Evolutionary conservation across 2,329 filamentous ascomycete genomes (phyloP), one percentile per base, ranked within the genome.

Genomic region (Cercospora nicotianae): DNA sequence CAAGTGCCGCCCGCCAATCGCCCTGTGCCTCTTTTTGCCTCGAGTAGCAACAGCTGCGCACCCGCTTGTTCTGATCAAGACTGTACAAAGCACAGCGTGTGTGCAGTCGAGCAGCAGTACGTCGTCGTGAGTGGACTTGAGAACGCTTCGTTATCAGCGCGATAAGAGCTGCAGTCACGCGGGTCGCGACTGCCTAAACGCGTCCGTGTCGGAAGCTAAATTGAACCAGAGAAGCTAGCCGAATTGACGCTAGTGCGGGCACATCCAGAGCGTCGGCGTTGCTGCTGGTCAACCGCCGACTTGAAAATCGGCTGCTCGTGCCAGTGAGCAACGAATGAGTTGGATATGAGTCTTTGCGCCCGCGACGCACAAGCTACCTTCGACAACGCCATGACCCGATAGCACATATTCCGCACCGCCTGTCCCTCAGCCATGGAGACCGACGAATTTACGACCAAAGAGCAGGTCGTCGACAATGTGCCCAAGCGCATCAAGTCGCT

Each of bases 401-500:
- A 66, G 59, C 65, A 30, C 48, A 58, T 55, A 51, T 58, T 9
- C 48, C 48, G 7, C 51, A 18, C 31, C 30, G 48, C n/a, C 10
- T 13, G 16, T 45, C 7, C 63, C 23, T 1, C 23, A 55, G 64
- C 45, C 66, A 72, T 70, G 71, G 72, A 65, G 59, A 39, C 63
- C 63, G 70, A 71, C 60, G 66, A 67, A 48, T 66, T 69, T 67
- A 70, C 75, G 72, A 67, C 69, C 75, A 97, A 97, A 85, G 89
- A 93, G 83, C 93, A 97, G 86, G 90, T 97, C 79, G 87, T 93
- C 64, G 93, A 97, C 81, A 89, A 90, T 78, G 86, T 92, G 66
- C 94, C 94, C 36, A 96, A 96, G 84, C 91, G 92, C 76, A 96
- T 97, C 83, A 93, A 91, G 79, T 91, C 93, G 77, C 87, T 98